phyloP scores from a whole-genome alignment of 2,329 filamentous ascomycete genomes.

The Corinectria fuckeliana region DNA sequence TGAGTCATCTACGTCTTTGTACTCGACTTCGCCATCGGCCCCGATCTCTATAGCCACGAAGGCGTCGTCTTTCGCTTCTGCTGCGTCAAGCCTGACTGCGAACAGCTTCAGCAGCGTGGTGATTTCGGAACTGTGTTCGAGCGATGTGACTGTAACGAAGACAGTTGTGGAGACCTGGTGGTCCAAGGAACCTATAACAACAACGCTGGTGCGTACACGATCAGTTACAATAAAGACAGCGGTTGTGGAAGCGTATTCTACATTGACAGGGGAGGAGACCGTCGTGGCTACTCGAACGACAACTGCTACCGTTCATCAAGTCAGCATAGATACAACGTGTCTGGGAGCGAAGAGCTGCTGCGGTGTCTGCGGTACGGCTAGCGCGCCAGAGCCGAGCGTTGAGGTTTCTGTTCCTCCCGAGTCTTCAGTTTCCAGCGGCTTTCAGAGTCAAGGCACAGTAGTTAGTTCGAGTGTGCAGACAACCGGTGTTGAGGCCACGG shows the following conservation, averaged over 20 bases:
- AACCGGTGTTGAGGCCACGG: constrained; percentile 20
- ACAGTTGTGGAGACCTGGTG: constrained; percentile 35
- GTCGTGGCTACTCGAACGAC: constrained; percentile 29
- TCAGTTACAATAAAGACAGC: constrained; percentile 32
- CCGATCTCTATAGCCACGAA: constrained; percentile 15
- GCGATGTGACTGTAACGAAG: constrained; percentile 35
- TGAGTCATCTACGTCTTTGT: not conserved
- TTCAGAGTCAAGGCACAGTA: not conserved
- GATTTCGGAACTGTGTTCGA: constrained; percentile 29
- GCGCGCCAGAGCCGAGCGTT: not conserved
- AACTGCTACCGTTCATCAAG: constrained; percentile 27
- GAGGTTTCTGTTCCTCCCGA: not conserved
- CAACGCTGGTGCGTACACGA: constrained; percentile 27
- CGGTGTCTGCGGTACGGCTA: constrained; percentile 19
- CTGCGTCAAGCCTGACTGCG: not conserved
- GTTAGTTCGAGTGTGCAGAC: not conserved
- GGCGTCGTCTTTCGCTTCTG: constrained; percentile 9
- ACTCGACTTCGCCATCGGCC: not conserved
- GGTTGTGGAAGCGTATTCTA: constrained; percentile 37
- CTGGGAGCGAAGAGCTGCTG: constrained; percentile 26
- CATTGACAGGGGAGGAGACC: constrained; percentile 31
- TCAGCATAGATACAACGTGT: constrained; percentile 28
- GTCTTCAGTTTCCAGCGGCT: not conserved
- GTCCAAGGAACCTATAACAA: constrained; percentile 25
- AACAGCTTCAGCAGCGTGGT: not conserved